These are phyloP conservation scores for Xylaria sp. DNA, from an alignment of 2,329 filamentous ascomycete species.

Conservation along the genomic window DNA sequence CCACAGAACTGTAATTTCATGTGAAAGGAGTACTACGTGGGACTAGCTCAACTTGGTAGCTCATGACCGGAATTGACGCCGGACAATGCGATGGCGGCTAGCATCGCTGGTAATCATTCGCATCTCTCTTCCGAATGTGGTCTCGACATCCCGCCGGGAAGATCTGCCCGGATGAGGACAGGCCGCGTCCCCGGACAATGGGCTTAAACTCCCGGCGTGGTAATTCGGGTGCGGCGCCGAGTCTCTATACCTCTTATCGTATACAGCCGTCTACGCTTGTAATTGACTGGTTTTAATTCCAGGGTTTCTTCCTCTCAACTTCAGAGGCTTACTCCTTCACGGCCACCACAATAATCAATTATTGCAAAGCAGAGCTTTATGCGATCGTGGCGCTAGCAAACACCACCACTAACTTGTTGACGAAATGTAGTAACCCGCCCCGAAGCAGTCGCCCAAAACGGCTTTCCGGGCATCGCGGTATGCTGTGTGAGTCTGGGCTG, in stretches of 20 bases:
- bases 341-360: too few species aligned
- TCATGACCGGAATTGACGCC: too few species aligned
- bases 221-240: not conserved
- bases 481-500: too few species aligned
- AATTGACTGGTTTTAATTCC: not conserved
- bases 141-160: not conserved
- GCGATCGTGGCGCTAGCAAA: too few species aligned
- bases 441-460: too few species aligned
- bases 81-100: not conserved
- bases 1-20: not conserved
- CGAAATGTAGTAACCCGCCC: too few species aligned
- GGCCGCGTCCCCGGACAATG: not conserved
- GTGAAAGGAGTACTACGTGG: too few species aligned
- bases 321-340: not conserved
- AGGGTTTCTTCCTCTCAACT: not conserved
- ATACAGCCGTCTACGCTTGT: not conserved
- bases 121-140: not conserved
- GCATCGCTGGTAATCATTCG: not conserved
- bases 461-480: too few species aligned
- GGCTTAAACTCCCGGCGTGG: not conserved
- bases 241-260: not conserved
- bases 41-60: too few species aligned
- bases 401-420: too few species aligned
- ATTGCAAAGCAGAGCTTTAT: too few species aligned
- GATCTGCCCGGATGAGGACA: not conserved